Conservation (phyloP, 2,329 filamentous ascomycete species). For the Neocucurbitaria cava region DNA sequence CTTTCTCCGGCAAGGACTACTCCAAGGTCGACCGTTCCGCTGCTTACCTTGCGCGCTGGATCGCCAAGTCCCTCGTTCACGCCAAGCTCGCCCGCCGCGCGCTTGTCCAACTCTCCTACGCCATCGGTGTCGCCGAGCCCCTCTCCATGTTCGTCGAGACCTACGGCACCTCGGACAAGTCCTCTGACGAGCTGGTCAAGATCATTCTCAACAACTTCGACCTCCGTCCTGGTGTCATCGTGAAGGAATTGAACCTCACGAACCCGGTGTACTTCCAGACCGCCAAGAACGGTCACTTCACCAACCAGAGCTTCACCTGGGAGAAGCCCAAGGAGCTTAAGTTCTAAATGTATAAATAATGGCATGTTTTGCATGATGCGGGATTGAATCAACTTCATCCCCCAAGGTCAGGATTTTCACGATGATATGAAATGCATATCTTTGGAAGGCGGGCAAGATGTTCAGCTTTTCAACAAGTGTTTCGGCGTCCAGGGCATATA, state of each 20-base stretch:
- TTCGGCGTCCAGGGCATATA: slow-evolving; percentile 48
- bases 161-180: slow-evolving; percentile 92
- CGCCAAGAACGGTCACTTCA: slow-evolving; percentile 99
- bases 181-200: slow-evolving; percentile 89
- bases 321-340: slow-evolving; percentile 96
- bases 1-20: slow-evolving; percentile 99
- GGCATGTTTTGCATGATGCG: slow-evolving; percentile 41
- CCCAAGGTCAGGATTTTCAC: slow-evolving; percentile 38
- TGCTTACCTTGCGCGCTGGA: slow-evolving; percentile 96
- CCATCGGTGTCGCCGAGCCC: slow-evolving; percentile 97
- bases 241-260: slow-evolving; percentile 92
- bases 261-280: slow-evolving; percentile 98
- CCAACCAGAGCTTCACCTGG: slow-evolving; percentile 97
- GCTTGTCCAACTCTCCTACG: slow-evolving; percentile 98
- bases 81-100: slow-evolving; percentile 89
- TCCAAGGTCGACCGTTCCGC: slow-evolving; percentile 99
- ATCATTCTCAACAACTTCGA: slow-evolving; percentile 98
- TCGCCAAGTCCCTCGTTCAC: slow-evolving; percentile 95
- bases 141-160: slow-evolving; percentile 97
- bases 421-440: slow-evolving; percentile 47
- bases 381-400: slow-evolving; percentile 51
- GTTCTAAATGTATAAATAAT: slow-evolving; percentile 67
- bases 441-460: slow-evolving; percentile 41
- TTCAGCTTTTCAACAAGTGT: slow-evolving; percentile 51
- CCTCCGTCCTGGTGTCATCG: slow-evolving; percentile 96